phyloP scores from a whole-genome alignment of 768 basidiomycete species.

The Tulasnella sp. region DNA sequence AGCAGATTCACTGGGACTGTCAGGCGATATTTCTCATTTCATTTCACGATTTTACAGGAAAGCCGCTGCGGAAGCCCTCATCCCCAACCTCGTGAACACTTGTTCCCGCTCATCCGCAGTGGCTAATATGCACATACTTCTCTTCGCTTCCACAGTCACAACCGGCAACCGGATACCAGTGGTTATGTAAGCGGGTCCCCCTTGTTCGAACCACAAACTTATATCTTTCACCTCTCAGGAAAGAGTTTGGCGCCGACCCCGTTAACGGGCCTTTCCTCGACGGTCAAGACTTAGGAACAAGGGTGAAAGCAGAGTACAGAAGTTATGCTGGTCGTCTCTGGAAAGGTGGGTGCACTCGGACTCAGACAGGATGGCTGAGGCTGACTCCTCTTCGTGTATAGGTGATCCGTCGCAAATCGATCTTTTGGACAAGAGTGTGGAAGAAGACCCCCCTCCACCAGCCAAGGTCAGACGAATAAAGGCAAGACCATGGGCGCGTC shows the following conservation, averaged over 20 bases:
- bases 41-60: neutral
- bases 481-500: no score
- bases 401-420: no score
- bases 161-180: neutral
- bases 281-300: neutral
- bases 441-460: no score
- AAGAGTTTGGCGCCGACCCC: neutral
- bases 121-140: neutral
- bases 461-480: no score
- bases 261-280: neutral
- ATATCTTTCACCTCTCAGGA: neutral
- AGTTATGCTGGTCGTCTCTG: neutral
- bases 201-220: neutral
- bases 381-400: no score
- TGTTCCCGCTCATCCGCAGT: neutral
- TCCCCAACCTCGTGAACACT: neutral
- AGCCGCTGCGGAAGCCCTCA: neutral
- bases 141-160: neutral
- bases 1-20: neutral
- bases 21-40: no score
- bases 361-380: no score
- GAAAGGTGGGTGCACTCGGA: no score
- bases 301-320: neutral
- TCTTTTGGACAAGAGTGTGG: no score
- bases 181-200: neutral